phyloP scores from a whole-genome alignment of 2,329 filamentous ascomycete genomes.

The Capronia coronata region DNA sequence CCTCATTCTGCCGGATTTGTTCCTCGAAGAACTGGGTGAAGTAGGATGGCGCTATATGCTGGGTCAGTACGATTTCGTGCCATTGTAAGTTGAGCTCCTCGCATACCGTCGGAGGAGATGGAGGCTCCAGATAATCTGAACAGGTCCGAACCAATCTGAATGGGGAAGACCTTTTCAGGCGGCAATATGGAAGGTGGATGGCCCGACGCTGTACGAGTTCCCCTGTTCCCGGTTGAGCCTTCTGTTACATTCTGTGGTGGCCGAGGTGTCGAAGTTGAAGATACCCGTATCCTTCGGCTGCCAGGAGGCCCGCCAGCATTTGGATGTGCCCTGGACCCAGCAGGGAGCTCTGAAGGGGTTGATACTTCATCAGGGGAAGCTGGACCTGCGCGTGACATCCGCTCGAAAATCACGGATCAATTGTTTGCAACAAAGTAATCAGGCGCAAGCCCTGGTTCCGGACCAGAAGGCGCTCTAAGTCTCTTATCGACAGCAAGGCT shows the following conservation, averaged over 20 bases:
- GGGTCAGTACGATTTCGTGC: slow-evolving; percentile 26
- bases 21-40: slow-evolving; percentile 91
- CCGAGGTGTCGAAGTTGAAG: slow-evolving; percentile 15
- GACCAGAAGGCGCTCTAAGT: slow-evolving; percentile 7
- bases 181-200: slow-evolving; percentile 39
- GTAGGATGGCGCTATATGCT: slow-evolving; percentile 76
- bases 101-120: slow-evolving; percentile 64
- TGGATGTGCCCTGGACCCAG: slow-evolving; percentile 11
- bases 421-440: slow-evolving; percentile 10
- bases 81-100: neutral
- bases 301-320: slow-evolving; percentile 5
- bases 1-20: slow-evolving; percentile 62
- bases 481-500: slow-evolving; percentile 11
- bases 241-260: slow-evolving; percentile 14
- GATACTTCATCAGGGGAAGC: slow-evolving; percentile 26
- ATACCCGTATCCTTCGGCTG: slow-evolving; percentile 14
- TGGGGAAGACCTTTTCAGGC: slow-evolving; percentile 59
- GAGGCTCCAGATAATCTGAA: slow-evolving; percentile 64
- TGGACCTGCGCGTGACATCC: slow-evolving; percentile 26
- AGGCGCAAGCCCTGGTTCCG: slow-evolving; percentile 2
- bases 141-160: slow-evolving; percentile 63
- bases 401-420: slow-evolving; percentile 25
- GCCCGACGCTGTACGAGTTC: slow-evolving; percentile 22
- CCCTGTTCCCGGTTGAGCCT: slow-evolving; percentile 11
- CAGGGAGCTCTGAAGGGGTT: slow-evolving; percentile 20